These are phyloP conservation scores for Plasmodium vivax DNA, from an alignment of 169 alveolate genomes.

Conservation along the genomic window DNA sequence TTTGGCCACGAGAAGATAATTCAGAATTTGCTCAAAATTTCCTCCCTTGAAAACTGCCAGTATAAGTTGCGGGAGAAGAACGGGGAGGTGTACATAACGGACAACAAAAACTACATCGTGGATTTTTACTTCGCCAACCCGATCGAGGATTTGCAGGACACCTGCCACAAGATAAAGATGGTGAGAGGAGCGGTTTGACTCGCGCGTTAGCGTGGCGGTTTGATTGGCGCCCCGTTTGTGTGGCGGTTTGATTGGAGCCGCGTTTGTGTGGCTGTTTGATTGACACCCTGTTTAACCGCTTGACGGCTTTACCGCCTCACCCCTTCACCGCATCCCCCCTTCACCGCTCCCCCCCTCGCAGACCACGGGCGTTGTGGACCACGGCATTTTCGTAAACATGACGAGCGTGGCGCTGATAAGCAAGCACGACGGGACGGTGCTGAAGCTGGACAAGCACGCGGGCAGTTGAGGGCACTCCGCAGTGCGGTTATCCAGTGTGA, in stretches of 20 bases:
- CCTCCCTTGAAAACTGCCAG: conserved; percentile 15
- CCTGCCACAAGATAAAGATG: conserved; percentile 74
- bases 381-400: conserved; percentile 85
- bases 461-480: neutral
- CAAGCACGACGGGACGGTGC: conserved; percentile 79
- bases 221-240: neutral
- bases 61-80: conserved; percentile 78
- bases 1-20: conserved; percentile 79
- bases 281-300: no score
- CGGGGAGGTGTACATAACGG: conserved; percentile 79
- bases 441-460: conserved; percentile 22
- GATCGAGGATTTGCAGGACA: conserved; percentile 66
- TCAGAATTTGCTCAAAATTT: conserved; percentile 23
- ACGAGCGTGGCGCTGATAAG: conserved; percentile 83
- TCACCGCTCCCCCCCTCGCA: neutral
- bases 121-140: conserved; percentile 79
- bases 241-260: neutral
- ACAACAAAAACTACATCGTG: conserved; percentile 79
- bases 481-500: no score
- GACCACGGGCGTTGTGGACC: conserved; percentile 87
- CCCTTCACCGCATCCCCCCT: neutral
- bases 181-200: neutral
- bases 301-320: neutral
- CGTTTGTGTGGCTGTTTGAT: no score
- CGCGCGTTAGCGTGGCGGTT: neutral